Percentiles rank a stretch among this genome's conserved stretches.
Evolutionary conservation across 805 yeast genomes (phyloP).

Genomic region (Schwanniomyces polymorphus): DNA sequence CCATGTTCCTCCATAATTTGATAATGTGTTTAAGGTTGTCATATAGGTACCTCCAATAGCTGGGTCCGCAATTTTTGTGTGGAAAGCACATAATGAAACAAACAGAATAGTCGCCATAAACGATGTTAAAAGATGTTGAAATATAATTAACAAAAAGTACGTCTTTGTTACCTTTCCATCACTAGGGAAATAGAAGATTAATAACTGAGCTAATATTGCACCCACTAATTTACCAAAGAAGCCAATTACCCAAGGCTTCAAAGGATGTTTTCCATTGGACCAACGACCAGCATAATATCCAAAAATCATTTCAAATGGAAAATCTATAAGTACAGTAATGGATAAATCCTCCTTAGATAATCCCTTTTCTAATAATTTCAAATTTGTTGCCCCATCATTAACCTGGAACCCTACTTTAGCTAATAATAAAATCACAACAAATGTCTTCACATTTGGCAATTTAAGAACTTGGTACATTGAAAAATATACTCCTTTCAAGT

Average conservation of each 20-base stretch:
- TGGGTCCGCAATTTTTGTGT: slow-evolving; percentile 94
- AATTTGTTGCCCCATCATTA: slow-evolving; percentile 92
- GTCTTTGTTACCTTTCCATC: slow-evolving; percentile 45
- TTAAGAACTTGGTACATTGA: slow-evolving; percentile 71
- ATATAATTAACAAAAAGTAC: slow-evolving; percentile 70
- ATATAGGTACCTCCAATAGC: slow-evolving; percentile 95
- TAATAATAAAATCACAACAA: slow-evolving; percentile 71
- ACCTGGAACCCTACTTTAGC: slow-evolving; percentile 94
- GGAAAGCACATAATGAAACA: slow-evolving; percentile 92
- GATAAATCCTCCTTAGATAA: slow-evolving; percentile 92
- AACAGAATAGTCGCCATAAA: slow-evolving; percentile 95
- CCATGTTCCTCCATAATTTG: slow-evolving; percentile 98
- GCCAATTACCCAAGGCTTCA: slow-evolving; percentile 88
- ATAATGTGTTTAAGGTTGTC: slow-evolving; percentile 90
- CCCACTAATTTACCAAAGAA: slow-evolving; percentile 78
- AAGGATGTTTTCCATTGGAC: slow-evolving; percentile 77
- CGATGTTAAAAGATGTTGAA: slow-evolving; percentile 82
- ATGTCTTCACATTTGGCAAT: slow-evolving; percentile 68
- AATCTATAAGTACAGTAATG: slow-evolving; percentile 87
- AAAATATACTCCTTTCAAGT: slow-evolving; percentile 54
- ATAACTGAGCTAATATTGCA: slow-evolving; percentile 71
- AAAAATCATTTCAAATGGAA: slow-evolving; percentile 92
- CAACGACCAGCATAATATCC: slow-evolving; percentile 96
- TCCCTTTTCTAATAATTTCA: slow-evolving; percentile 88
- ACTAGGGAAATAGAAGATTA: slow-evolving; percentile 72